phyloP scores from a whole-genome alignment of 2,329 filamentous ascomycete species.

The Colletotrichum tabaci region DNA sequence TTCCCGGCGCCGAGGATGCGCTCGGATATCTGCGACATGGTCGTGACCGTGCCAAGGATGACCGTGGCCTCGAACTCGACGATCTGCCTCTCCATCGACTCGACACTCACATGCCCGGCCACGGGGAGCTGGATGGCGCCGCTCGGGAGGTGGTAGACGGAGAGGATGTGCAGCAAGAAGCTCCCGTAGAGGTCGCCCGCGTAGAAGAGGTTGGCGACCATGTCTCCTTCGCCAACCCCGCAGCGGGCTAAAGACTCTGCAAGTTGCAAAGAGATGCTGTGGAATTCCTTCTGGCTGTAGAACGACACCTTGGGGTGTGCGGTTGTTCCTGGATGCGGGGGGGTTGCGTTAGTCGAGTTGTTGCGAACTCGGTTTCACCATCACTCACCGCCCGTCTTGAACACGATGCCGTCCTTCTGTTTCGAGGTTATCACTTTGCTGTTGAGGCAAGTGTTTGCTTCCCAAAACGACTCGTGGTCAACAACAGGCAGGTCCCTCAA shows the following conservation, averaged over 20 bases:
- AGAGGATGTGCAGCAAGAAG: conserved; percentile 36
- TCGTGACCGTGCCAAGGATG: conserved; percentile 31
- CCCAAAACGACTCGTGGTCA: conserved; percentile 31
- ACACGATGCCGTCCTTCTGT: conserved; percentile 34
- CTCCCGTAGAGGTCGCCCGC: conserved; percentile 39
- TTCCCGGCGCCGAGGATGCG: conserved; percentile 12
- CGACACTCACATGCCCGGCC: conserved; percentile 25
- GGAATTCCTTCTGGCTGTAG: conserved; percentile 28
- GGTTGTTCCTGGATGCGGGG: conserved; percentile 25
- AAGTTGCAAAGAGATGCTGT: conserved; percentile 24
- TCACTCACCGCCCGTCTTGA: conserved; percentile 32
- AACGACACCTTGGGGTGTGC: conserved; percentile 37
- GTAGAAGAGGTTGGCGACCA: conserved; percentile 37
- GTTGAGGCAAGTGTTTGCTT: conserved; percentile 32
- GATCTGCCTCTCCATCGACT: conserved; percentile 36
- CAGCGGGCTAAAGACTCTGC: conserved; percentile 31
- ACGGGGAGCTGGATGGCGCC: conserved; percentile 33
- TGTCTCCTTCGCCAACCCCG: conserved; percentile 23
- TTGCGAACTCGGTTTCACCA: too few species aligned
- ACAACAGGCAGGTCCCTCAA: conserved; percentile 19
- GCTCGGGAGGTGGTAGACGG: conserved; percentile 28
- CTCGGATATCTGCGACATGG: conserved; percentile 31
- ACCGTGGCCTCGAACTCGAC: conserved; percentile 33
- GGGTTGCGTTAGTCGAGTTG: not conserved
- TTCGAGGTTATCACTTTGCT: conserved; percentile 35